These are phyloP conservation scores for Angomonas desouzai DNA, from an alignment of 208 protist species.

Conservation along the genomic window DNA sequence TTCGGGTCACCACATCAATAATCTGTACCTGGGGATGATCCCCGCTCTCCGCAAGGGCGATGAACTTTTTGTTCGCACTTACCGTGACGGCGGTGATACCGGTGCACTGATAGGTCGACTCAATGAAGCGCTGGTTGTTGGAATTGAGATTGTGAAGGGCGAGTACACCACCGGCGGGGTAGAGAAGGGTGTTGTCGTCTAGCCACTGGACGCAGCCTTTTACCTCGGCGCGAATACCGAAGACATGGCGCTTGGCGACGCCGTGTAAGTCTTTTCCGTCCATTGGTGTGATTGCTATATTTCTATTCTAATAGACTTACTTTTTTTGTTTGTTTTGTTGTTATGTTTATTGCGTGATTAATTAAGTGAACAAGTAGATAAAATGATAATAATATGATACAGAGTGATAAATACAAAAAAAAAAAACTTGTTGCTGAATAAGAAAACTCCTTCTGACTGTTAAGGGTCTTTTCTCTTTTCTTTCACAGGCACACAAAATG, in stretches of 20 bases:
- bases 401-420: conserved; percentile 13
- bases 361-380: too few species aligned
- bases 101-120: conserved; percentile 51
- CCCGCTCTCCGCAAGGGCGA: conserved; percentile 91
- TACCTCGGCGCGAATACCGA: conserved; percentile 67
- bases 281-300: conserved; percentile 2
- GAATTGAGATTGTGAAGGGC: conserved; percentile 75
- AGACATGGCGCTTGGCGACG: conserved; percentile 80
- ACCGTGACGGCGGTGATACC: conserved; percentile 90
- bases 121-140: conserved; percentile 83
- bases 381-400: too few species aligned
- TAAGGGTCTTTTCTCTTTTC: too few species aligned
- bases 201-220: conserved; percentile 71
- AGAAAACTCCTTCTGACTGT: too few species aligned
- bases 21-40: conserved; percentile 72
- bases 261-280: conserved; percentile 33
- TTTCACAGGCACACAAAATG: too few species aligned
- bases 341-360: too few species aligned
- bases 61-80: conserved; percentile 92
- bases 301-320: neutral
- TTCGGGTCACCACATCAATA: conserved; percentile 83
- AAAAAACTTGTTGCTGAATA: conserved; percentile 14
- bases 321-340: conserved; percentile 10
- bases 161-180: conserved; percentile 83
- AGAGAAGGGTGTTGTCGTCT: conserved; percentile 83